Evolutionary conservation across 2,329 filamentous ascomycete species (phyloP).

Genomic region (Sphaerulina populicola): DNA sequence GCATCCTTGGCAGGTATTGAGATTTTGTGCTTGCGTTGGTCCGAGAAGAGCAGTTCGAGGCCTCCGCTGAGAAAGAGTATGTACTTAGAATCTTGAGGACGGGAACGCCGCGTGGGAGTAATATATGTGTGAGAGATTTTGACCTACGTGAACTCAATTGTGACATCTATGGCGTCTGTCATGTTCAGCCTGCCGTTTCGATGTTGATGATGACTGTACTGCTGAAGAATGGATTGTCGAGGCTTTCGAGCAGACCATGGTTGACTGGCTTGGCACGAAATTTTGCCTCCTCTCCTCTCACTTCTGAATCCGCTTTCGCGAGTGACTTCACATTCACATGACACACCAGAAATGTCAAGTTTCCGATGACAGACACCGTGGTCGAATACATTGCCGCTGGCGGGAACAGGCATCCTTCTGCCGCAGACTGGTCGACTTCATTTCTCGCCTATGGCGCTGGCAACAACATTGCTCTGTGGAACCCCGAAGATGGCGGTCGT

Average conservation of each 20-base stretch:
- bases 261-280: conserved; percentile 3
- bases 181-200: conserved; percentile 11
- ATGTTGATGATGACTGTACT: not conserved
- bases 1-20: conserved; percentile 56
- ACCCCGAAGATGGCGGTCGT: conserved; percentile 48
- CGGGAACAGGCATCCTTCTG: conserved; percentile 80
- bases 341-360: conserved; percentile 1
- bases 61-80: conserved; percentile 54
- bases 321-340: not conserved
- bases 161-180: conserved; percentile 45
- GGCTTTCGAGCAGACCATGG: not conserved
- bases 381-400: conserved; percentile 60
- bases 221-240: not conserved
- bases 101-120: not conserved
- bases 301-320: conserved; percentile 1
- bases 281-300: conserved; percentile 1
- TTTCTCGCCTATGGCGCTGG: conserved; percentile 83
- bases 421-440: conserved; percentile 74
- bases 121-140: not conserved
- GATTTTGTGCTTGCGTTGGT: conserved; percentile 65
- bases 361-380: conserved; percentile 7
- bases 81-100: conserved; percentile 5
- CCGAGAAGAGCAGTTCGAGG: conserved; percentile 85
- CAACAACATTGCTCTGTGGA: conserved; percentile 82
- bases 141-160: conserved; percentile 65